A percentile compares a stretch with the other conserved stretches of the same genome.
Conservation (phyloP, 1,139 yeast species). For the Fermentozyma sake region DNA sequence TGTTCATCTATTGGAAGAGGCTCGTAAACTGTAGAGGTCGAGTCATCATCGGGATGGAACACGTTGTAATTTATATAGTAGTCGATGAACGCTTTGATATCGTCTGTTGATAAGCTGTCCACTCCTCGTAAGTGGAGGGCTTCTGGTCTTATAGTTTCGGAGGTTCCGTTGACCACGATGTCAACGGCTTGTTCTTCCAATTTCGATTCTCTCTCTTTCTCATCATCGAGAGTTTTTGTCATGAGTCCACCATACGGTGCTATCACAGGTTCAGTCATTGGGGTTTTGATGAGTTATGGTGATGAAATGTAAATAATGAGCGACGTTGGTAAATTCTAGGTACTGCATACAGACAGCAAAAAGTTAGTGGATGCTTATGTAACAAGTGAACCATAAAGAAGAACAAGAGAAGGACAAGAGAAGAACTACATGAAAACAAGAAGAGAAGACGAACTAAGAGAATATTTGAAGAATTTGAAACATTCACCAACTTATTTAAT, state of each 20-base stretch:
- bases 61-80: conserved; percentile 40
- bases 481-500: too few relatives aligned
- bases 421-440: too few relatives aligned
- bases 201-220: conserved; percentile 27
- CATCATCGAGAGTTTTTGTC: conserved; percentile 37
- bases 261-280: conserved; percentile 31
- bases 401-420: too few relatives aligned
- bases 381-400: too few relatives aligned
- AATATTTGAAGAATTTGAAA: too few relatives aligned
- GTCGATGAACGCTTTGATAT: conserved; percentile 54
- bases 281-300: conserved; percentile 3
- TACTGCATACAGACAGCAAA: too few relatives aligned
- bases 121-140: conserved; percentile 60
- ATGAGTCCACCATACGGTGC: conserved; percentile 45
- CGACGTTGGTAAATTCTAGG: too few relatives aligned
- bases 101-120: conserved; percentile 61
- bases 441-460: too few relatives aligned
- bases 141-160: conserved; percentile 38
- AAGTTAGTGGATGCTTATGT: too few relatives aligned
- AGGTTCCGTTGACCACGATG: conserved; percentile 27
- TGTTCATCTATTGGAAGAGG: conserved; percentile 26
- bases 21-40: conserved; percentile 13
- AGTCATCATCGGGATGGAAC: conserved; percentile 15
- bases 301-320: too few relatives aligned
- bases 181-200: conserved; percentile 33